Base-by-base conservation (phyloP, 805 yeast species). In the Metschnikowia gruessii region DNA sequence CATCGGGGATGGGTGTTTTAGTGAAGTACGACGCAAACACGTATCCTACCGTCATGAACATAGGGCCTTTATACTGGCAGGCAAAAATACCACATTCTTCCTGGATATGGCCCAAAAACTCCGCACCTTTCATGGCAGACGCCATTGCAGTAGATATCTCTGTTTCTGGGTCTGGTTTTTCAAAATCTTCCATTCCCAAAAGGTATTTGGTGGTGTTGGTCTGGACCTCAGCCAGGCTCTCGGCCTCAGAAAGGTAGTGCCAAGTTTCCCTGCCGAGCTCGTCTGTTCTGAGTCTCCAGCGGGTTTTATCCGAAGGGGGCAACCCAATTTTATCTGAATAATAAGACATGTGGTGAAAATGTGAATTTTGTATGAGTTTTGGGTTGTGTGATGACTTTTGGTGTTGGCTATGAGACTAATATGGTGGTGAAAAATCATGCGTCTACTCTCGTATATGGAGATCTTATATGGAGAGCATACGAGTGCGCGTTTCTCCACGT, bases 21-120 rank as follows among this genome's bases (percentile, higher is more conserved):
- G 91, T 77, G 61, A 82, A 82, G 64, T 90, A 87, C 52, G 79
- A 76, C 1, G 87, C 81, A 0, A 79, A 86, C 21, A 94, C 81
- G 56, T 85, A 87, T 1, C 99, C 98, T 48, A 91, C 84, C 0
- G 94, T 81, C 88, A 94, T 82, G 65, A 94, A 94, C 97, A 92
- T 91, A 2, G 99, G 99, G 2, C 99, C 99, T 53, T 90, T 90
- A 61, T 94, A 94, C 61, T 88, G 95, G 57, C 85, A 81, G 1
- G 97, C 97, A 68, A 92, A 87, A 7, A 82, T 80, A 0, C 99
- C 99, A n/a, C 83, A 78, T 1, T 70, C 65, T 21, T 77, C 75
- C 62, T 94, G 98, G n/a, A 92, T 57, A 7, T 72, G 60, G 24
- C 76, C 60, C 43, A 87, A 78, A 59, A 87, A 90, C 1, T 76